A percentile compares a stretch with the other conserved stretches of the same genome.
Conservation (phyloP, 176 grass and related monocot species). For the Hordeum marinum region DNA sequence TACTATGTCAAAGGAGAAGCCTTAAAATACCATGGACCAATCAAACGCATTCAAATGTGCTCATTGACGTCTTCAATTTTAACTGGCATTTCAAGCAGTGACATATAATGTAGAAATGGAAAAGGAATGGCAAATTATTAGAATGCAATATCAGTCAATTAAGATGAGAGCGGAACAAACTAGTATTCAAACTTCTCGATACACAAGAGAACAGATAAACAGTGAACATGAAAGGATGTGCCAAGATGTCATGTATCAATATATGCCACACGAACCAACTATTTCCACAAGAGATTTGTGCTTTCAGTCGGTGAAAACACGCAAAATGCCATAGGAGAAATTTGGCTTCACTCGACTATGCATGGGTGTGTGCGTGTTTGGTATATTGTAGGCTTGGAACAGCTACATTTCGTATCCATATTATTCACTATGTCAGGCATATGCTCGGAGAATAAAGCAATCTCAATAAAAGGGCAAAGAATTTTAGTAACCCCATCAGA, state of each 20-base stretch:
- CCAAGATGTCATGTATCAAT: not conserved
- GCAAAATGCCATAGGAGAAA: not conserved
- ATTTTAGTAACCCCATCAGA: not conserved
- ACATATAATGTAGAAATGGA: not conserved
- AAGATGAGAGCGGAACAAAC: not conserved
- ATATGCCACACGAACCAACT: not conserved
- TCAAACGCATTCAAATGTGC: not conserved
- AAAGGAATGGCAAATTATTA: not conserved
- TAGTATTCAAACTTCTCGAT: not conserved
- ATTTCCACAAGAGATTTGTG: not conserved
- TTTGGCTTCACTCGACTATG: not conserved
- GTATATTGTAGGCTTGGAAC: not conserved
- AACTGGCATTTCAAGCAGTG: conserved; percentile 1
- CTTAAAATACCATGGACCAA: not conserved
- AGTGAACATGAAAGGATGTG: not conserved
- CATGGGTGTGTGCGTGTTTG: not conserved
- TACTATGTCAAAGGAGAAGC: not conserved
- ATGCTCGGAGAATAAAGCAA: not conserved
- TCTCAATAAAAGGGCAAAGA: not conserved
- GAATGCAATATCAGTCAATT: not conserved
- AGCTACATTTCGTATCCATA: not conserved
- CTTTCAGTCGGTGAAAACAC: not conserved
- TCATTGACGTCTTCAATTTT: not conserved
- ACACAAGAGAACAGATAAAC: not conserved
- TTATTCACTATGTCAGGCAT: not conserved